Evolutionary conservation across 768 basidiomycete species (phyloP), one percentile per base, ranked within the genome.

Genomic region (Boletus reticuloceps): DNA sequence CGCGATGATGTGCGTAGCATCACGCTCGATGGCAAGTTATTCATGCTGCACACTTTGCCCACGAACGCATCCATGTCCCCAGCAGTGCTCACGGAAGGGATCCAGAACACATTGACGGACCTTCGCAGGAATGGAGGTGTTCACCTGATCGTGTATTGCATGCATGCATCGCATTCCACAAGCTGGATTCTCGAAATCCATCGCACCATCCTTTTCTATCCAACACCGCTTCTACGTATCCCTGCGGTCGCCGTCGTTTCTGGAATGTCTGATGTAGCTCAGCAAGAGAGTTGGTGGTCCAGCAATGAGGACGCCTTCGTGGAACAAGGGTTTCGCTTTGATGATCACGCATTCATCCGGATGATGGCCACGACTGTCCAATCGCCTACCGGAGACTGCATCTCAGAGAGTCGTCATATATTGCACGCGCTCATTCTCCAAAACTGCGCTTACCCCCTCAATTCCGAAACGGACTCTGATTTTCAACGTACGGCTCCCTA

Each of bases 281-380:
- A 49, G 25, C 55, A 55, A 45, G 57, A 66, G 19, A 37, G n/a
- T 32, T 67, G 65, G 65, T 68, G 65, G 65, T 50, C 58, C 5
- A 20, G 27, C 2, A 58, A 54, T 11, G 54, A 50, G 9, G 47
- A 22, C 37, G 25, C 39, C 19, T 49, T 60, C 9, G 29, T 51
- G n/a, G 25, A 47, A 22, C 58, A 61, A 50, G 56, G 56, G 22
- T 40, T 25, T 31, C 44, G 11, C 36, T 68, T 67, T 44, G 50
- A 58, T 22, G 64, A 45, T 17, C 61, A 57, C 42, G 40, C 50
- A 22, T 63, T 66, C 45, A 58, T 66, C 42, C 56, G 6, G 25
- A 47, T 51, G 47, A 38, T 41, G 47, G 12, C 48, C 20, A 17
- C n/a, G 16, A 38, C 14, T 38, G 31, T 48, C 16, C 54, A 44